phyloP scores from a whole-genome alignment of 2,329 filamentous ascomycete genomes.

The Ophiostoma quercus region DNA sequence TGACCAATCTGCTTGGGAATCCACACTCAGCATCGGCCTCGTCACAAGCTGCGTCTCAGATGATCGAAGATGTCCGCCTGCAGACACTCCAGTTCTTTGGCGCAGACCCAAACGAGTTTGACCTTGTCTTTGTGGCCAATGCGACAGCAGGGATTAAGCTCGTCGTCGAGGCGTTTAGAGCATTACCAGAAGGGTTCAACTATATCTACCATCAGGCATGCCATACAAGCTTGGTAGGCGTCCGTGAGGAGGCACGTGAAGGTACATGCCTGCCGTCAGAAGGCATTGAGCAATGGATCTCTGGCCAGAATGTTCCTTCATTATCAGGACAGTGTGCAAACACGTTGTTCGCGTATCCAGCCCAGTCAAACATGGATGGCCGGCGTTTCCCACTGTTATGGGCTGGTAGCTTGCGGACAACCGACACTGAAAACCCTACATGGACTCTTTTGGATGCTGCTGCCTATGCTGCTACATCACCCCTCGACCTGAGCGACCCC shows the following conservation, averaged over 20 bases:
- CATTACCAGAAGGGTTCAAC: conserved; percentile 63
- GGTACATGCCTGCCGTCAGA: conserved; percentile 63
- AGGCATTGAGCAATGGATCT: conserved; percentile 62
- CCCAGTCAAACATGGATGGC: conserved; percentile 91
- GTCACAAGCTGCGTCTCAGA: conserved; percentile 68
- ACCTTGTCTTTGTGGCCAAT: conserved; percentile 87
- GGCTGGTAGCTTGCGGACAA: conserved; percentile 39
- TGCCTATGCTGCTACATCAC: conserved; percentile 70
- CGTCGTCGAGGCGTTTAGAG: conserved; percentile 70
- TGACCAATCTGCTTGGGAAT: conserved; percentile 75
- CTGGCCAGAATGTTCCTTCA: conserved; percentile 29
- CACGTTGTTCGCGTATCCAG: conserved; percentile 70
- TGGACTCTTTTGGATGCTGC: conserved; percentile 82
- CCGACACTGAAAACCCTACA: conserved; percentile 29
- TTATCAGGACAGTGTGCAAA: background rate
- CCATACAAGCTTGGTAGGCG: conserved; percentile 82
- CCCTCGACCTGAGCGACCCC: conserved; percentile 62
- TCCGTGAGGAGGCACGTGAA: conserved; percentile 62
- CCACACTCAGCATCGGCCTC: conserved; percentile 82
- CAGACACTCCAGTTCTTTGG: conserved; percentile 70
- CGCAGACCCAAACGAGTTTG: conserved; percentile 74
- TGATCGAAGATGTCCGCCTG: conserved; percentile 71
- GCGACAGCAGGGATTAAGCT: conserved; percentile 88
- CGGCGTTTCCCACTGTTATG: conserved; percentile 67
- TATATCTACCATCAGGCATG: conserved; percentile 80